phyloP scores from a whole-genome alignment of 768 basidiomycete species.

The Cystofilobasidium ferigula region DNA sequence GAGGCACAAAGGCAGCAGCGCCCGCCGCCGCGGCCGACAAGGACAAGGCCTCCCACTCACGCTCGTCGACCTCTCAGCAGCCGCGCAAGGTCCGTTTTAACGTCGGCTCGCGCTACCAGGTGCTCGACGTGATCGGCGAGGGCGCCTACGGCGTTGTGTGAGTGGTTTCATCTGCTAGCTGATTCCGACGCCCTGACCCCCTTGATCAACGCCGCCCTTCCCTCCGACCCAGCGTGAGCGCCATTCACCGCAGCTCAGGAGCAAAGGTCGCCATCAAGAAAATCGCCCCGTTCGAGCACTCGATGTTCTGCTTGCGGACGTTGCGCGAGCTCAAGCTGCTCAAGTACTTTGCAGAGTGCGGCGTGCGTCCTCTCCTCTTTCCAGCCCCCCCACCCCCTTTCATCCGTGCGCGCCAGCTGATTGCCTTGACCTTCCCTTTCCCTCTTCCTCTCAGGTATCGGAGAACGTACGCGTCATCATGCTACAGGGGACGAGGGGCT shows the following conservation, averaged over 20 bases:
- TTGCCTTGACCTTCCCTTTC: background rate
- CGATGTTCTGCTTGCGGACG: constrained; percentile 61
- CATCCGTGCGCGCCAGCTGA: no score
- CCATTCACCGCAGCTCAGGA: constrained; percentile 62
- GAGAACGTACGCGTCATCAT: constrained; percentile 9
- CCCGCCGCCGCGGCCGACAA: background rate
- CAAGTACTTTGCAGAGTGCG: constrained; percentile 47
- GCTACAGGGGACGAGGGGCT: background rate
- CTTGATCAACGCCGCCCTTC: background rate
- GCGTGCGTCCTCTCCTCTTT: constrained; percentile 13
- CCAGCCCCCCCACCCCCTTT: constrained; percentile 10
- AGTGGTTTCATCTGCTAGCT: constrained; percentile 38
- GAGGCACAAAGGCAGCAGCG: background rate
- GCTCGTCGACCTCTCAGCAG: background rate
- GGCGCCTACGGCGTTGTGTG: constrained; percentile 39
- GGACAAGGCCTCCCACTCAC: constrained; percentile 5
- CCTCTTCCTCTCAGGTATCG: constrained; percentile 11
- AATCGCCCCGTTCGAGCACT: constrained; percentile 85
- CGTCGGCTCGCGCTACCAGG: constrained; percentile 47
- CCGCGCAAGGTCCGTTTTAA: constrained; percentile 27
- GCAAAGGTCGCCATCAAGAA: constrained; percentile 87
- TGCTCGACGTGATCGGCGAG: constrained; percentile 78
- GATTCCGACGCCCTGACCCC: background rate
- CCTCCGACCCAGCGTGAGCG: constrained; percentile 34
- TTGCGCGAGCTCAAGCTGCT: constrained; percentile 86